Conservation (phyloP, 805 yeast genomes). For the fission yeast (Schizosaccharomyces pombe) region ASM294v3 CU329670.1:180501-181000, state of each 20-base stretch:
- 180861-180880: neutral
- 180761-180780: no score
- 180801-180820: no score
- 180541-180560: neutral
- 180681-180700: constrained; percentile 1
- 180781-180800: no score
- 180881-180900: neutral
- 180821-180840: no score
- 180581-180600: neutral
- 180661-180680: constrained; percentile 1
- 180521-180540: neutral
- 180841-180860: no score
- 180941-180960: neutral
- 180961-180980: neutral
- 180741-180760: no score
- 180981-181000: no score
- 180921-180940: no score
- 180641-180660: neutral
- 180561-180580: neutral
- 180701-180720: constrained; percentile 2
- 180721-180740: neutral
- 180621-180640: neutral
- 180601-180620: constrained; percentile 2
- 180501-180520: neutral
- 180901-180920: neutral